Evolutionary conservation across 75 land plant genomes (phyloP).

Genomic region (Adiantum capillusveneris): DNA sequence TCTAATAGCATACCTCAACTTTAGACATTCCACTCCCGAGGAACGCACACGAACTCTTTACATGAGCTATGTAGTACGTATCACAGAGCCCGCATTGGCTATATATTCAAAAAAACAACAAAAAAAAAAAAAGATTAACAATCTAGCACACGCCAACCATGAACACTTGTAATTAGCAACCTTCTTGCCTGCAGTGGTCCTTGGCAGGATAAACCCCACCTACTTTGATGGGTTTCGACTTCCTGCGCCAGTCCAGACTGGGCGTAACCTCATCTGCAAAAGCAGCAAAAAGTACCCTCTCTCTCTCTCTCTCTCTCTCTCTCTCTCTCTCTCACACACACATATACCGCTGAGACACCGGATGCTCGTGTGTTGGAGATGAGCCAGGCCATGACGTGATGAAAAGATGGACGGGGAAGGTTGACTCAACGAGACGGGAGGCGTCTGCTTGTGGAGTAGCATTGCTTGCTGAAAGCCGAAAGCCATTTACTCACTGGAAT

Average conservation of each 20-base stretch:
- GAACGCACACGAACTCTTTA: conserved; percentile 90
- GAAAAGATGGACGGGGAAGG: no score
- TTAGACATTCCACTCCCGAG: conserved; percentile 95
- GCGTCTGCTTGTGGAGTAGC: no score
- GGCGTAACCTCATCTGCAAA: no score
- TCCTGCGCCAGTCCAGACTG: conserved; percentile 59
- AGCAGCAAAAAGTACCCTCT: no score
- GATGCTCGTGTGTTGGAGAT: no score
- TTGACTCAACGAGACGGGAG: no score
- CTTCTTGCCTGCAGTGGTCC: conserved; percentile 80
- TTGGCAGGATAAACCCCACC: conserved; percentile 94
- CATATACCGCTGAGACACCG: no score
- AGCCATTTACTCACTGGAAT: no score
- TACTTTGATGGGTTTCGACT: conserved; percentile 78
- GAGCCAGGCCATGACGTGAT: no score
- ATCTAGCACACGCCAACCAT: not conserved
- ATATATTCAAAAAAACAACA: conserved; percentile 3
- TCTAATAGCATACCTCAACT: conserved; percentile 81
- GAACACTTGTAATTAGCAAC: not conserved
- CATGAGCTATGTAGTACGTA: conserved; percentile 97
- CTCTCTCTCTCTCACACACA: no score
- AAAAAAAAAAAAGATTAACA: not conserved
- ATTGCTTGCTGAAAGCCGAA: no score
- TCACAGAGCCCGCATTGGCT: conserved; percentile 93
- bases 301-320: no score